Evolutionary conservation across 129 eudicot species (phyloP), one percentile per base, ranked within the genome.

Genomic region (Saposhnikovia divaricata): DNA sequence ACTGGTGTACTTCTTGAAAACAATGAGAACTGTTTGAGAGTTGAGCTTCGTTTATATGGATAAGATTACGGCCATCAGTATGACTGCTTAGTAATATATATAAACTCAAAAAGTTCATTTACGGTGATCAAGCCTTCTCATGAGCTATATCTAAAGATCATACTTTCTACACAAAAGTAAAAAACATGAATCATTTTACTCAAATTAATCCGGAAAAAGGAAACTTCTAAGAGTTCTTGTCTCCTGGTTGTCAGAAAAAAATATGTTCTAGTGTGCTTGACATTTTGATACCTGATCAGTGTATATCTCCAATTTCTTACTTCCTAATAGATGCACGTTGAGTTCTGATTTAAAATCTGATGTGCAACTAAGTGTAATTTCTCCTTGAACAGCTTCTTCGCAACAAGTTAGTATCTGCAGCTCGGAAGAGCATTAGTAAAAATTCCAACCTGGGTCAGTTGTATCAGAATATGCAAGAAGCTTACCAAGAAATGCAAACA

Each of bases 401-500:
- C 74, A 89, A 91, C 81, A 91, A 90, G 84, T 92, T 94, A 78
- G 98, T 91, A 77, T 84, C 92, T 55, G 87, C 97, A 38, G 98
- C 98, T 51, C 88, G 93, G 46, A 88, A 82, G 66, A 91, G 98
- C 82, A 94, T 94, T 25, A 78, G 66, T 27, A 87, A 86, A 78
- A 94, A 90, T 81, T 87, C 93, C 77, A 94, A 80, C 89, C 84
- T 94, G 75, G 89, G 91, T 50, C 92, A 91, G 85, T 71, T 94
- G 71, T 94, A 91, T 59, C 84, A 79, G 75, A 90, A 81, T 84
- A 94, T 94, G 97, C 89, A 88, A 83, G 85, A 90, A 46, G 97
- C 98, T 74, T 94, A 94, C 84, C 79, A 83, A 11, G 90, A 81
- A 82, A 94, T 94, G 97, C 98, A 94, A 87, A 94, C 97, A 71